phyloP scores from a whole-genome alignment of 2,329 filamentous ascomycete genomes.

The Fusarium sp. region DNA sequence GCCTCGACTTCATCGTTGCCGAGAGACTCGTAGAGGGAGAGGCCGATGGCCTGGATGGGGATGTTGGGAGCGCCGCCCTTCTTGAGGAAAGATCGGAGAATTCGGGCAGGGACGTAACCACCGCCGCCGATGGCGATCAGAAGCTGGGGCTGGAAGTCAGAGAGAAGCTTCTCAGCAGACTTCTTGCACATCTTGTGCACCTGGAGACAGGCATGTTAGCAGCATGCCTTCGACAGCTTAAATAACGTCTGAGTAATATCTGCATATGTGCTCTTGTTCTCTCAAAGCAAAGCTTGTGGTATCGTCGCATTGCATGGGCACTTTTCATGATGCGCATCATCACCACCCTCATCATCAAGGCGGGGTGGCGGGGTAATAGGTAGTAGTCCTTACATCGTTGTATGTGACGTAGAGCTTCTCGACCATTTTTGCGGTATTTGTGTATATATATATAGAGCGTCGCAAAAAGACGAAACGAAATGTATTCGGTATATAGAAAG shows the following conservation, averaged over 20 bases:
- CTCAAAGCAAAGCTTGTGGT: neutral
- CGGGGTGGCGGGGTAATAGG: slow-evolving; percentile 48
- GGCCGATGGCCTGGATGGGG: slow-evolving; percentile 97
- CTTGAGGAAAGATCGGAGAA: slow-evolving; percentile 98
- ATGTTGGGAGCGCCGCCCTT: slow-evolving; percentile 89
- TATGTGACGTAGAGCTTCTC: slow-evolving; percentile 92
- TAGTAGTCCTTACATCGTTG: slow-evolving; percentile 77
- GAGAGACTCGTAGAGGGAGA: slow-evolving; percentile 95
- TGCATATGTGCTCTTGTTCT: neutral
- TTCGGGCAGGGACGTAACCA: slow-evolving; percentile 96
- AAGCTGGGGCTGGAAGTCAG: slow-evolving; percentile 89
- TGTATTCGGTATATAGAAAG: slow-evolving; percentile 2
- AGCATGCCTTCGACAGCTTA: no score
- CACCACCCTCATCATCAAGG: slow-evolving; percentile 39
- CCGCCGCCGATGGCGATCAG: slow-evolving; percentile 99
- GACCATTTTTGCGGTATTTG: slow-evolving; percentile 70
- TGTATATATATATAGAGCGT: slow-evolving; percentile 9
- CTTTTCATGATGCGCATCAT: slow-evolving; percentile 39
- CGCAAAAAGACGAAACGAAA: slow-evolving; percentile 4
- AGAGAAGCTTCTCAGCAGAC: slow-evolving; percentile 83
- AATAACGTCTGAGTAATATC: no score
- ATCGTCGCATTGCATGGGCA: slow-evolving; percentile 18
- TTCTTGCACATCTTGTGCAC: slow-evolving; percentile 97
- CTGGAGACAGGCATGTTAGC: slow-evolving; percentile 61
- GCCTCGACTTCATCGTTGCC: slow-evolving; percentile 72